Percentiles rank a stretch among this genome's conserved stretches.
Conservation (phyloP, 2,329 filamentous ascomycete species). For the Phaeosphaeriaceae sp. region DNA sequence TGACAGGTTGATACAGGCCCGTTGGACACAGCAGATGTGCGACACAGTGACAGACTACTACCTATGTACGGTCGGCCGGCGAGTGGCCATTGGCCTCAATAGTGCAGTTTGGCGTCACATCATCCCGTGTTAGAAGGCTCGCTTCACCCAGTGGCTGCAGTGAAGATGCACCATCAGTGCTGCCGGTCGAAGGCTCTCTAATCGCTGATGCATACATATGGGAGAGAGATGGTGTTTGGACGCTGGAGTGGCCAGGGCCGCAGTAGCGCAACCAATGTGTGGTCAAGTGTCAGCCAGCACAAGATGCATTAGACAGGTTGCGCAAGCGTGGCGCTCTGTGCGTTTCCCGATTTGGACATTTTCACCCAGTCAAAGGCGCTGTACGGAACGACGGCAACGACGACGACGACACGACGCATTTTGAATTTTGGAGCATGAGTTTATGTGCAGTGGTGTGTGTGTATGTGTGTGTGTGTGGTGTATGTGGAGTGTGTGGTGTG, state of each 20-base stretch:
- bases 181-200: slow-evolving; percentile 19
- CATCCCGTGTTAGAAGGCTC: slow-evolving; percentile 17
- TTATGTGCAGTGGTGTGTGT: too few species aligned
- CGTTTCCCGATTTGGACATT: slow-evolving; percentile 14
- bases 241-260: slow-evolving; percentile 16
- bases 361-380: too few species aligned
- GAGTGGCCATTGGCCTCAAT: slow-evolving; percentile 15
- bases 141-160: slow-evolving; percentile 31
- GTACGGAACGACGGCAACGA: too few species aligned
- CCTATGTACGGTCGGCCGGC: slow-evolving; percentile 6
- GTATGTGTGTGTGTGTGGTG: too few species aligned
- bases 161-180: slow-evolving; percentile 19
- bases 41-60: slow-evolving; percentile 7
- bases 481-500: too few species aligned
- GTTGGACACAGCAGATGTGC: neutral
- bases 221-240: slow-evolving; percentile 15
- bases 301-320: slow-evolving; percentile 34
- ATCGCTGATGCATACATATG: slow-evolving; percentile 16
- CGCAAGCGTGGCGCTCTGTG: slow-evolving; percentile 21
- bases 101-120: slow-evolving; percentile 21
- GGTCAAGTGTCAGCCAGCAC: slow-evolving; percentile 20
- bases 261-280: slow-evolving; percentile 10
- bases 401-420: slow-evolving; percentile 23
- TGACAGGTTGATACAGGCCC: slow-evolving; percentile 1
- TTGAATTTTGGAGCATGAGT: too few species aligned